A percentile compares a stretch with the other conserved stretches of the same genome.
Evolutionary conservation across 2,329 filamentous ascomycete genomes (phyloP).

Genomic region (Boeremia exigua): DNA sequence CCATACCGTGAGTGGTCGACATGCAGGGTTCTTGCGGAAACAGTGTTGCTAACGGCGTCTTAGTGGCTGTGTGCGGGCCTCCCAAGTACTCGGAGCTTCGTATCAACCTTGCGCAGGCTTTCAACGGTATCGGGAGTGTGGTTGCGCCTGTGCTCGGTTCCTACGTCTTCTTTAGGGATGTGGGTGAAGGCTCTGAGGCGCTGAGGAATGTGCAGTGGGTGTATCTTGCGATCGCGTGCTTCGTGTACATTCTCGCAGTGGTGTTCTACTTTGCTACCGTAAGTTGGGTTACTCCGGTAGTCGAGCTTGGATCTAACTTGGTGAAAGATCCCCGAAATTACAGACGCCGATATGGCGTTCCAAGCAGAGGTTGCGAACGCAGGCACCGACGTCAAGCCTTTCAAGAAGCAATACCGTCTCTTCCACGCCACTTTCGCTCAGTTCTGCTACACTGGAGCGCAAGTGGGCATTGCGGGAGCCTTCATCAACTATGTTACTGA

Average conservation of each 20-base stretch:
- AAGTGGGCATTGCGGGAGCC: conserved; percentile 60
- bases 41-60: conserved; percentile 22
- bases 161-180: conserved; percentile 67
- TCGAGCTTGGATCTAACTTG: not conserved
- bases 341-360: conserved; percentile 61
- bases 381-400: conserved; percentile 54
- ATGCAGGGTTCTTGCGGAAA: not conserved
- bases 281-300: not conserved
- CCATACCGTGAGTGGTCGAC: conserved; percentile 41
- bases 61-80: conserved; percentile 60
- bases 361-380: conserved; percentile 51
- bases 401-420: conserved; percentile 69
- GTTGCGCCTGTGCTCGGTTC: conserved; percentile 65
- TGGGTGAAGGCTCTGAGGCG: conserved; percentile 55
- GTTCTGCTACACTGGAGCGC: conserved; percentile 81
- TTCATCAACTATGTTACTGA: conserved; percentile 60
- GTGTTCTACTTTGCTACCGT: conserved; percentile 62
- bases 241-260: conserved; percentile 62
- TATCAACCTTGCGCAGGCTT: conserved; percentile 64
- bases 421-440: conserved; percentile 79
- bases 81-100: conserved; percentile 64
- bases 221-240: conserved; percentile 67
- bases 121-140: conserved; percentile 65
- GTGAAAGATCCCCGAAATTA: conserved; percentile 13
- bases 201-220: conserved; percentile 69